Evolutionary conservation across 2,329 filamentous ascomycete species (phyloP).

Genomic region (Colletotrichum higginsianum): DNA sequence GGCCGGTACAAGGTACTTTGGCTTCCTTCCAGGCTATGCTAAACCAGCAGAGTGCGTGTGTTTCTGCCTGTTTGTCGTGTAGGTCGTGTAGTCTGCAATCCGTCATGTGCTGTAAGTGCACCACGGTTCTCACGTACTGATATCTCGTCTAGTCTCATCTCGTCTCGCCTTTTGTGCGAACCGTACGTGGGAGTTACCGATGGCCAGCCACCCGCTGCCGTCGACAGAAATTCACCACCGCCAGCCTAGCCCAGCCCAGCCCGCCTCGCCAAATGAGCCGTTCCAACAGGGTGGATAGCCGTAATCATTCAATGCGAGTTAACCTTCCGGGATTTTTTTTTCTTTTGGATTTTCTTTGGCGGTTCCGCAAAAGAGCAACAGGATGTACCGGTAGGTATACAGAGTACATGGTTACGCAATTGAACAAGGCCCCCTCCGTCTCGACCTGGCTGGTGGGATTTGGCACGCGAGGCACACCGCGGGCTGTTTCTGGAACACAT

Average conservation of each 20-base stretch:
- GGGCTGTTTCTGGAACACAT: conserved; percentile 1
- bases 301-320: conserved; percentile 27
- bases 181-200: conserved; percentile 5
- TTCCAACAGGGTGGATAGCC: conserved; percentile 35
- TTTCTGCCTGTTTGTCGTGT: too few species aligned
- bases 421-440: conserved; percentile 15
- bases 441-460: conserved; percentile 10
- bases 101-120: too few species aligned
- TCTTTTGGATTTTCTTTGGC: background rate
- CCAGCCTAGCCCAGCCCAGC: background rate
- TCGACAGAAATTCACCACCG: background rate
- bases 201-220: conserved; percentile 2
- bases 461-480: conserved; percentile 27
- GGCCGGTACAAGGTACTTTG: conserved; percentile 36
- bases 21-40: conserved; percentile 2
- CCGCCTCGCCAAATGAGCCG: conserved; percentile 38
- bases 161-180: conserved; percentile 13
- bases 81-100: too few species aligned
- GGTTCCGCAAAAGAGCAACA: conserved; percentile 29
- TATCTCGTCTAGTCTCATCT: too few species aligned
- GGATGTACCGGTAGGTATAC: background rate
- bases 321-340: conserved; percentile 29
- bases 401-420: background rate
- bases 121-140: too few species aligned
- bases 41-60: too few species aligned